These are phyloP conservation scores for Yamagishiella unicocca DNA, from an alignment of 139 green algal genomes.

Conservation along the genomic window DNA sequence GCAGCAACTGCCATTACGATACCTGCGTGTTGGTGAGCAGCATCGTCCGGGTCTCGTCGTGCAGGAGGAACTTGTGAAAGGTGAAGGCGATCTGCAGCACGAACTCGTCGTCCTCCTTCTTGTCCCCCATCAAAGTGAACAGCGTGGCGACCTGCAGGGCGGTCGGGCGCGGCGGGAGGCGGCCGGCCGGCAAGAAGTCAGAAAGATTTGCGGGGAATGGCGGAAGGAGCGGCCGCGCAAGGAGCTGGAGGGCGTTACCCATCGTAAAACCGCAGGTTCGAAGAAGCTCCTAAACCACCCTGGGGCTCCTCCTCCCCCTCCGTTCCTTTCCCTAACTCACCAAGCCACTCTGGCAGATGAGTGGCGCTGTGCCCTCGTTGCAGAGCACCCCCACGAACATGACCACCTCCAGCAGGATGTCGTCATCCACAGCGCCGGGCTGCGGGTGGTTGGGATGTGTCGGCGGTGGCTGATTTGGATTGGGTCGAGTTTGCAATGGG, in stretches of 20 bases:
- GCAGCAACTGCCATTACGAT: no score
- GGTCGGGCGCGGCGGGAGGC: neutral
- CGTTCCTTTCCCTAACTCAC: neutral
- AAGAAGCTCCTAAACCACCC: no score
- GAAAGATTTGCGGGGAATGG: no score
- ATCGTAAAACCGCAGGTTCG: no score
- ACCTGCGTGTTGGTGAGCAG: constrained; percentile 72
- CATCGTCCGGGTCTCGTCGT: constrained; percentile 60
- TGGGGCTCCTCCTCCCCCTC: no score
- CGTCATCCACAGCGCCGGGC: constrained; percentile 67
- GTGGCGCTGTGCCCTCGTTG: constrained; percentile 69
- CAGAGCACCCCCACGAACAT: constrained; percentile 83
- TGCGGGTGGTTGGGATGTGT: no score
- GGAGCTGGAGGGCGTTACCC: no score
- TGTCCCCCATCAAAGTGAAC: constrained; percentile 70
- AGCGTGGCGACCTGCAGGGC: constrained; percentile 65
- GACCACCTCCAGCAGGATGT: constrained; percentile 84
- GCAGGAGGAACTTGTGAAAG: constrained; percentile 76
- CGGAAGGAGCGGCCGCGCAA: no score
- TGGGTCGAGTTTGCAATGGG: no score
- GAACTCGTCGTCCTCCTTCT: constrained; percentile 90
- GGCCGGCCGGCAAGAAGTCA: no score
- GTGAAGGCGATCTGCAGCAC: constrained; percentile 84
- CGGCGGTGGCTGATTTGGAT: no score
- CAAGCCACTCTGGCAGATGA: constrained; percentile 71